A percentile compares a stretch with the other conserved stretches of the same genome.
These are phyloP conservation scores for Coemansia sp. DNA, from an alignment of 192 early-diverging fungal species.

Conservation along the genomic window DNA sequence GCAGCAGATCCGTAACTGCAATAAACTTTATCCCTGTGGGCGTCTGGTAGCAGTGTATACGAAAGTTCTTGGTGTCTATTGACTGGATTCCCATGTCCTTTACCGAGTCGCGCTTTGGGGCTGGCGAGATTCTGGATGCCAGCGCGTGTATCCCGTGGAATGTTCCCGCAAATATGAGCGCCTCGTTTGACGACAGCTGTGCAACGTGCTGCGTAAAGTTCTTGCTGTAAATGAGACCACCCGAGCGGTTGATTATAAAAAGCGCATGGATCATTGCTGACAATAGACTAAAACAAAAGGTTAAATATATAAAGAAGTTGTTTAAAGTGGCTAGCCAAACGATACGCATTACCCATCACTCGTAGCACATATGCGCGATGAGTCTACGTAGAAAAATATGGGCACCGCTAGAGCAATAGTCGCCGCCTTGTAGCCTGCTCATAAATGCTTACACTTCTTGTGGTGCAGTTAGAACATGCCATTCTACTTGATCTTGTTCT, in stretches of 20 bases:
- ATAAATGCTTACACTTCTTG: neutral
- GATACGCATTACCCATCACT: neutral
- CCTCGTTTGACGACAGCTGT: constrained; percentile 92
- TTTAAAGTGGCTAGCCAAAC: neutral
- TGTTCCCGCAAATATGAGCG: constrained; percentile 96
- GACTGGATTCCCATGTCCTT: constrained; percentile 87
- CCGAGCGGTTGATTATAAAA: constrained; percentile 89
- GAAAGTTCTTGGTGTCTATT: constrained; percentile 90
- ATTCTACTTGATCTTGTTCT: constrained; percentile 76
- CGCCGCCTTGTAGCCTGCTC: neutral
- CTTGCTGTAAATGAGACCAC: constrained; percentile 91
- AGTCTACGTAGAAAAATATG: neutral
- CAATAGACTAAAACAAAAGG: neutral
- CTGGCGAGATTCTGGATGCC: constrained; percentile 90
- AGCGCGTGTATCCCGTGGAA: constrained; percentile 98
- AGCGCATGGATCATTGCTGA: constrained; percentile 76
- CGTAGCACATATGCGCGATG: neutral
- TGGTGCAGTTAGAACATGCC: neutral
- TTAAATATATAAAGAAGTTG: neutral
- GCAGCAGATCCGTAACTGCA: constrained; percentile 82
- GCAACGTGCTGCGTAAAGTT: constrained; percentile 84
- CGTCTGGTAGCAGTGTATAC: constrained; percentile 92
- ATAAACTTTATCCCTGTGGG: constrained; percentile 96
- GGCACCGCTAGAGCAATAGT: neutral
- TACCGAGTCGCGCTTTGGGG: constrained; percentile 35